phyloP scores from a whole-genome alignment of 352 stramenopile species.

The Saprolegnia diclina region DNA sequence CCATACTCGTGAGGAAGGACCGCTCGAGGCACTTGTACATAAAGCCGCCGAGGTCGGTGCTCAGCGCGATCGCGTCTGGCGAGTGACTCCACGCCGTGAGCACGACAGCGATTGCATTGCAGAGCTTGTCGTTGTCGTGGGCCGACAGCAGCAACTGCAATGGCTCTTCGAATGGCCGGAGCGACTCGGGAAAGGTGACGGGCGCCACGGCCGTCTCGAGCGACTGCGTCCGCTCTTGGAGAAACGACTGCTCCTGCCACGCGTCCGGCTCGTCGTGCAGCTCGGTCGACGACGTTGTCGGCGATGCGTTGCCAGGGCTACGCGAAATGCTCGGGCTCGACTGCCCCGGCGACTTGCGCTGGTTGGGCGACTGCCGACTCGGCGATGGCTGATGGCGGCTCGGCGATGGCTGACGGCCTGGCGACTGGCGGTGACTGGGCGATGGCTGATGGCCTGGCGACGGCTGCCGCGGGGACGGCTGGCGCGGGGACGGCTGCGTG shows the following conservation, averaged over 20 bases:
- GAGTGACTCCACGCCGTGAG: slow-evolving; percentile 11
- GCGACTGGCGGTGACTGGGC: neutral
- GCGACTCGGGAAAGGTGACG: slow-evolving; percentile 6
- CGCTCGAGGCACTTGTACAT: slow-evolving; percentile 22
- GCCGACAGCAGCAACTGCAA: neutral
- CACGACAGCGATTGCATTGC: neutral
- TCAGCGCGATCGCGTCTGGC: slow-evolving; percentile 5
- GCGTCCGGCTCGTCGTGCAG: slow-evolving; percentile 1
- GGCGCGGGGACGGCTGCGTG: neutral
- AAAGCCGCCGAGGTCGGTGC: slow-evolving; percentile 8
- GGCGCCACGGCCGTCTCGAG: neutral
- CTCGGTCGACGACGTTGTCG: neutral
- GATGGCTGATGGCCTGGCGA: neutral
- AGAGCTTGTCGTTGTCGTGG: slow-evolving; percentile 14
- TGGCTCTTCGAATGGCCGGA: slow-evolving; percentile 3
- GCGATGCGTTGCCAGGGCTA: neutral
- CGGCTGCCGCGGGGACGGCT: neutral
- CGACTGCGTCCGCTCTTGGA: neutral
- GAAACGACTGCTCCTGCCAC: slow-evolving; percentile 23
- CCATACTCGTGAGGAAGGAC: slow-evolving; percentile 12
- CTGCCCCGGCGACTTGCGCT: neutral
- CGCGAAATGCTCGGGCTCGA: neutral
- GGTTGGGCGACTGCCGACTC: neutral
- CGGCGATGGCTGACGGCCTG: neutral
- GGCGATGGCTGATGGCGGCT: neutral